A percentile compares a stretch with the other conserved stretches of the same genome.
phyloP scores from a whole-genome alignment of 148 eudicot species.

The Drosera capensis region DNA sequence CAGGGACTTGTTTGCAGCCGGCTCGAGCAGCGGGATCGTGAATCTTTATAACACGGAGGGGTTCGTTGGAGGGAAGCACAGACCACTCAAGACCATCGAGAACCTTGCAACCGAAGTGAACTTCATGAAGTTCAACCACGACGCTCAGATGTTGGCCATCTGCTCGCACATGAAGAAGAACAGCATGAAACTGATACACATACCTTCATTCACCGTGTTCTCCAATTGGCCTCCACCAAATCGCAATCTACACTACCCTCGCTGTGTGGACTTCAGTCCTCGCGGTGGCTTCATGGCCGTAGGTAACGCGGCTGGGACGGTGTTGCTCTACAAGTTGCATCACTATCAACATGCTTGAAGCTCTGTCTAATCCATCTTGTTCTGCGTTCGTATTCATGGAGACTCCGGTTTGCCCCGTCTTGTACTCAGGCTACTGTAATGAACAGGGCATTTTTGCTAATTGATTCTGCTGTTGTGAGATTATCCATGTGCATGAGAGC shows the following conservation, averaged over 20 bases:
- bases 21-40: constrained; percentile 73
- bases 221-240: constrained; percentile 81
- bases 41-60: constrained; percentile 67
- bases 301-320: constrained; percentile 75
- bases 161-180: constrained; percentile 63
- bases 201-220: constrained; percentile 75
- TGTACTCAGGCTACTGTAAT: too few relatives aligned
- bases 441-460: too few relatives aligned
- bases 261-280: constrained; percentile 82
- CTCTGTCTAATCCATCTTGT: too few relatives aligned
- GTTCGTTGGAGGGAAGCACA: constrained; percentile 72
- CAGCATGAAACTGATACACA: constrained; percentile 65
- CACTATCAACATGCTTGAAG: constrained; percentile 59
- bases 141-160: constrained; percentile 72
- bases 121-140: constrained; percentile 71
- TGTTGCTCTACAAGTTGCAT: constrained; percentile 63
- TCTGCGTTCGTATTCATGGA: too few relatives aligned
- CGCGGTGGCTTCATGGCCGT: constrained; percentile 83
- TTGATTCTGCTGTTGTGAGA: too few relatives aligned
- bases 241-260: constrained; percentile 22
- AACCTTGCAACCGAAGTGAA: constrained; percentile 51
- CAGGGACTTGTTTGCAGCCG: constrained; percentile 75
- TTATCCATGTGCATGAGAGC: too few relatives aligned
- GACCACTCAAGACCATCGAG: constrained; percentile 62
- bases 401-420: too few relatives aligned